Evolutionary conservation across 2,329 filamentous ascomycete genomes (phyloP), one percentile per base, ranked within the genome.

Genomic region (Aspergillus cejpii): DNA sequence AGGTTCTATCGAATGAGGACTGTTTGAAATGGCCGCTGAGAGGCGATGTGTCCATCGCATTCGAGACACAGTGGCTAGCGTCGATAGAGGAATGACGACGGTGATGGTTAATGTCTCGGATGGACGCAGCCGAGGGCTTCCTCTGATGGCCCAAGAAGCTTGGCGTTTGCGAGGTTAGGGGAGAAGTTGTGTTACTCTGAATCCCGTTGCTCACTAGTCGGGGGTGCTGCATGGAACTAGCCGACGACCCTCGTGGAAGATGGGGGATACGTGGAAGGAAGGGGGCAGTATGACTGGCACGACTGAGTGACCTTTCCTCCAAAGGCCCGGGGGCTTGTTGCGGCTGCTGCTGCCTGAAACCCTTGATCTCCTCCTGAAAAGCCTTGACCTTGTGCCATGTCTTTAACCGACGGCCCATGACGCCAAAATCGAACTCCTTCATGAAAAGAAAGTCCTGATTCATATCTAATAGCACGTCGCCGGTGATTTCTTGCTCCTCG

Each of bases 381-480:
- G 81, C 75, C 67, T 94, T 94, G 65, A 97, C 90, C 68, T 92
- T 95, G 67, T 96, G 88, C 91, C 91, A 97, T 2, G 90, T 95
- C 66, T 94, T 94, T 50, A 97, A 70, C 49, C 91, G 79, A 45
- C 87, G 79, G 6, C 91, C 91, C 55, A 97, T 90, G 2, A 90
- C 87, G 14, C 91, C 91, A 54, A 97, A 76, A 55, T 96, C 87
- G 57, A 96, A 94, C 37, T 92, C 90, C 62, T 95, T 95, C 72
- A 97, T 84, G 64, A 96, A 94, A 12, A 97, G 76, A 29, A 92
- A 94, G 45, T 87, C 87, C 69, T 96, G 91, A 58, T 96, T 89
- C 87, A 97, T 94, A 42, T 87, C 87, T 41, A 98, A 71, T 29
- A 98, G 71, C 3, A 97, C 91, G 58, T 97, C 90, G 39, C 92